A percentile compares a stretch with the other conserved stretches of the same genome.
Conservation (phyloP, 139 green algal genomes). For the Parachlorella kessleri region DNA sequence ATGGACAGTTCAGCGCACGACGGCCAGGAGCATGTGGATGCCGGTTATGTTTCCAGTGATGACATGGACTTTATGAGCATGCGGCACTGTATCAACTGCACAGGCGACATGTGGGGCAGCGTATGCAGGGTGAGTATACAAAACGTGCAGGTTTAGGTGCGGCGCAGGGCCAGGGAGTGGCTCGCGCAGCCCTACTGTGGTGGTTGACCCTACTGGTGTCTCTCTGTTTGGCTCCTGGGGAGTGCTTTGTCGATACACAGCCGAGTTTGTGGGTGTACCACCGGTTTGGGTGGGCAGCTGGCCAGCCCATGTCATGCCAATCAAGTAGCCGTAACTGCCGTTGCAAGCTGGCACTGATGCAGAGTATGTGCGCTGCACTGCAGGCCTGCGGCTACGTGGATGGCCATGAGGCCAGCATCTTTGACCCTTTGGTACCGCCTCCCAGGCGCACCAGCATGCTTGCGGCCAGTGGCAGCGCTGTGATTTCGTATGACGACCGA, state of each 20-base stretch:
- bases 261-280: no score
- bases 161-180: no score
- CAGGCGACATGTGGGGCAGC: conserved; percentile 22
- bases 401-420: background rate
- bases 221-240: no score
- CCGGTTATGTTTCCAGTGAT: conserved; percentile 21
- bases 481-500: conserved; percentile 59
- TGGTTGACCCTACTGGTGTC: no score
- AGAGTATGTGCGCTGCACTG: no score
- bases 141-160: no score
- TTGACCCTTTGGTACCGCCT: background rate
- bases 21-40: background rate
- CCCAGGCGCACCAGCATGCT: background rate
- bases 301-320: no score
- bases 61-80: conserved; percentile 31
- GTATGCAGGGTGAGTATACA: conserved; percentile 27
- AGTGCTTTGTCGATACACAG: no score
- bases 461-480: conserved; percentile 5
- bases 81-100: conserved; percentile 55
- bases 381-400: background rate
- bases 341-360: no score
- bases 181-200: no score
- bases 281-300: no score
- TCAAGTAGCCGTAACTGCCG: no score
- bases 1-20: background rate